Conservation (phyloP, 2,329 filamentous ascomycete genomes). For the Fusarium heterosporum region DNA sequence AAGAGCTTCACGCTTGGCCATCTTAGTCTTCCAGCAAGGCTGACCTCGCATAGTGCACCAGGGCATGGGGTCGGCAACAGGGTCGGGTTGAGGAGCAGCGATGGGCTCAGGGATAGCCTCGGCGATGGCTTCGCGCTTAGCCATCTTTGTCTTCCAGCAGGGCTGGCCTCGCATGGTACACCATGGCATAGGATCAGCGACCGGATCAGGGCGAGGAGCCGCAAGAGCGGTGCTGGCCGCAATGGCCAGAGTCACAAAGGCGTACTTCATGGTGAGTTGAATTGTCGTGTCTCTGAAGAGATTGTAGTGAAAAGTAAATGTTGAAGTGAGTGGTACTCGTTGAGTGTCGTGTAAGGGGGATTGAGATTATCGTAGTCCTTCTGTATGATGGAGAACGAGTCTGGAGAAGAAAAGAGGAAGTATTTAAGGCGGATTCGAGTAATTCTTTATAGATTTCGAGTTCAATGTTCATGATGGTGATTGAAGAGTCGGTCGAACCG, state of each 20-base stretch:
- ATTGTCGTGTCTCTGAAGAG: constrained; percentile 15
- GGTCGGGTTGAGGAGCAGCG: constrained; percentile 37
- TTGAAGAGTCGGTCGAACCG: background rate
- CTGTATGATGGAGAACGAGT: constrained; percentile 42
- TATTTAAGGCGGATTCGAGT: constrained; percentile 5
- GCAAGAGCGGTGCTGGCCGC: constrained; percentile 34
- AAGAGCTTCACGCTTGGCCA: constrained; percentile 12
- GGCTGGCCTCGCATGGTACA: constrained; percentile 55
- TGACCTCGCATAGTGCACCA: constrained; percentile 55
- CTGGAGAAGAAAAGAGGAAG: constrained; percentile 34
- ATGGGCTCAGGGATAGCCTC: constrained; percentile 32
- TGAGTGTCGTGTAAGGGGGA: constrained; percentile 31
- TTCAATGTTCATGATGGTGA: constrained; percentile 10
- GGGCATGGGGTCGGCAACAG: constrained; percentile 17
- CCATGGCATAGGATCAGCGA: constrained; percentile 32
- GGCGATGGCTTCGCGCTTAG: constrained; percentile 6
- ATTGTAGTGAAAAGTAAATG: constrained; percentile 14
- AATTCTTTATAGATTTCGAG: constrained; percentile 39
- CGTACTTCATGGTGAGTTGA: constrained; percentile 46
- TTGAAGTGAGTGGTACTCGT: constrained; percentile 36
- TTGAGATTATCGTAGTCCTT: constrained; percentile 36
- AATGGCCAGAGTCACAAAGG: constrained; percentile 43
- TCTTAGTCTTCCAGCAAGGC: constrained; percentile 56
- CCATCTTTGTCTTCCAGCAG: constrained; percentile 55
- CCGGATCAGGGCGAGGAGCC: constrained; percentile 35